Conservation (phyloP, 1,284 basidiomycete genomes). For the Gomphus bonarii region DNA sequence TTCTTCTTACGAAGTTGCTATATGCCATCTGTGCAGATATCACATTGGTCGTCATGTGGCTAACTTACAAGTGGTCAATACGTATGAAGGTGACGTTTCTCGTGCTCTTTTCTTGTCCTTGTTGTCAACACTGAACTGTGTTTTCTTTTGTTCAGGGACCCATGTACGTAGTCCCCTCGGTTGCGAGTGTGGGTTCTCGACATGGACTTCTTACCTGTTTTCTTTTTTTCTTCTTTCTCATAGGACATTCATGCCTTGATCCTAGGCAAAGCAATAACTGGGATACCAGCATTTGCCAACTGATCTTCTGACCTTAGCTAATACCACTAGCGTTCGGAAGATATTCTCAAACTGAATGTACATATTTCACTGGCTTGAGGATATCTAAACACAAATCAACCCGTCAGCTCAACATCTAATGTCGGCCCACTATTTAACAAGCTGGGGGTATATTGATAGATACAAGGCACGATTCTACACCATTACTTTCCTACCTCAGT, state of each 20-base stretch:
- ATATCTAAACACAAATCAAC: not conserved
- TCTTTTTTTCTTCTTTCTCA: not conserved
- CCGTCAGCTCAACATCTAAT: too few relatives aligned
- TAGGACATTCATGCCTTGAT: slow-evolving; percentile 83
- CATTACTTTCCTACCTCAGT: slow-evolving; percentile 28
- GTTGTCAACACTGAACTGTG: not conserved
- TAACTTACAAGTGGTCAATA: slow-evolving; percentile 87
- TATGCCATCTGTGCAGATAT: slow-evolving; percentile 38
- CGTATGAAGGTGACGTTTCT: slow-evolving; percentile 66
- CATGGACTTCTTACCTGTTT: too few relatives aligned
- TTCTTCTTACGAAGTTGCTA: not conserved
- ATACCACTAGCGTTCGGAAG: too few relatives aligned
- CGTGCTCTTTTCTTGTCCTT: slow-evolving; percentile 3
- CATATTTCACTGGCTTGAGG: not conserved
- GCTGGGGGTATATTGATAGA: not conserved
- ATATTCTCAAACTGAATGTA: not conserved
- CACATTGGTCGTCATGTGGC: slow-evolving; percentile 85
- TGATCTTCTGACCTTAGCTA: slow-evolving; percentile 18
- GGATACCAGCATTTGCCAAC: slow-evolving; percentile 70
- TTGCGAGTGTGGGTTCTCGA: not conserved
- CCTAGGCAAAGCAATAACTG: slow-evolving; percentile 86
- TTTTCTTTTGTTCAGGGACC: slow-evolving; percentile 27
- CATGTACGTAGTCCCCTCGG: slow-evolving; percentile 30
- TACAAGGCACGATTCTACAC: not conserved
- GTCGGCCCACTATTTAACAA: not conserved